Evolutionary conservation across 1,284 basidiomycete genomes (phyloP).

Genomic region (Sphagnurus paluster): DNA sequence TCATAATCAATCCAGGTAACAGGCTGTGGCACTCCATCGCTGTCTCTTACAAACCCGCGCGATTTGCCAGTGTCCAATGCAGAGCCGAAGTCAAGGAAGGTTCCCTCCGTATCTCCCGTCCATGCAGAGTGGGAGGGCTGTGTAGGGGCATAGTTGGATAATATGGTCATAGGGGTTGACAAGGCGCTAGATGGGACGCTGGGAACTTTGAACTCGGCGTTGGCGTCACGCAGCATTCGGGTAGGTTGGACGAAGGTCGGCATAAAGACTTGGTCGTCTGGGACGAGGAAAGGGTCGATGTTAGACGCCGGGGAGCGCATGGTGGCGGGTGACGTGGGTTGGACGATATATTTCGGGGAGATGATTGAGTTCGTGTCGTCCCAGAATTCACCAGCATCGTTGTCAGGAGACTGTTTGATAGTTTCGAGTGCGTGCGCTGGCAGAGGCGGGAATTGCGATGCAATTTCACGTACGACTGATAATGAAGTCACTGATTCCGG

Average conservation of each 20-base stretch:
- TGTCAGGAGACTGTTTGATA: conserved; percentile 7
- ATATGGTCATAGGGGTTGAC: conserved; percentile 1
- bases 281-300: conserved; percentile 1
- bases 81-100: conserved; percentile 11
- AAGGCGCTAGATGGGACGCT: conserved; percentile 4
- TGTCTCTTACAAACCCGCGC: conserved; percentile 5
- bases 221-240: neutral
- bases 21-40: neutral
- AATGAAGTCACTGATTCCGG: conserved; percentile 35
- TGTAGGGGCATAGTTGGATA: conserved; percentile 9
- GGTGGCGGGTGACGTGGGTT: neutral
- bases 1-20: conserved; percentile 17
- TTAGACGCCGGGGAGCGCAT: neutral
- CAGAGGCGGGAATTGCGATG: conserved; percentile 54
- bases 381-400: conserved; percentile 11
- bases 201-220: neutral
- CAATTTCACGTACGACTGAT: conserved; percentile 46
- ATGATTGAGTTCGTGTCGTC: conserved; percentile 6
- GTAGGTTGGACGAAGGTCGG: neutral
- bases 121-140: conserved; percentile 1
- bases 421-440: conserved; percentile 22
- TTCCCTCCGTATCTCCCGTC: conserved; percentile 7
- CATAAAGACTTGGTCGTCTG: neutral
- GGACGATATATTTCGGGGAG: neutral
- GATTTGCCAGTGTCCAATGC: conserved; percentile 11